Evolutionary conservation across 2,329 filamentous ascomycete genomes (phyloP), one percentile per base, ranked within the genome.

Genomic region (Phialemonium atrogriseum): DNA sequence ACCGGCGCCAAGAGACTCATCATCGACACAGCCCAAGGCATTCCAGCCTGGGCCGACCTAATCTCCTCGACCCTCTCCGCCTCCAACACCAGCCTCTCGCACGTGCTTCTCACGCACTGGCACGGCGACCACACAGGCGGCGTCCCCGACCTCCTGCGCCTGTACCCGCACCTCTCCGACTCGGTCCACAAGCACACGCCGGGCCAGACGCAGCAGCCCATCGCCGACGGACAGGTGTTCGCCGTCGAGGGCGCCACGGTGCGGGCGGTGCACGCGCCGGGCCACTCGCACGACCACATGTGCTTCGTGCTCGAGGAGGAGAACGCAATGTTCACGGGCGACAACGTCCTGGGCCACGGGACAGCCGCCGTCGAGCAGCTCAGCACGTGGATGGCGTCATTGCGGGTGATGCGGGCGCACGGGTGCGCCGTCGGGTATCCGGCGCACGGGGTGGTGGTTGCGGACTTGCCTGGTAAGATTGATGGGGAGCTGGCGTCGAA

Each of bases 271-370:
- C 57, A 70, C 42, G 66, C 64, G 5, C 71, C 68, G 3, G 71
- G 89, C 1, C 88, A 95, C 52, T 82, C 88, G 0, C 63, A 63
- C 4, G 88, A 95, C 49, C 89, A 95, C 53, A 80, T 88, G 68
- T 75, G 71, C 12, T 80, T 94, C 43, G 54, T 87, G 5, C 58
- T 94, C 5, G 70, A 79, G 27, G 84, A 93, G 70, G 68, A 94
- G 48, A 70, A 85, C 45, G 80, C 84, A 24, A 77, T 94, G 61
- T 91, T 94, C 54, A 93, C 86, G 0, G 87, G 81, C 6, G 87
- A 94, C 56, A 93, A 89, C 50, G 80, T 94, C 2, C 68, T 94
- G 2, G 87, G 87, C 1, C 84, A 94, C 38, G 86, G 86, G 10
- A 93, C 84, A 3, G 78, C 83, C 4, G 84, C 91, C 0, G 93